Percentiles rank a stretch among this genome's conserved stretches.
These are phyloP conservation scores for Fusarium succisae DNA, from an alignment of 2,329 filamentous ascomycete species.

Conservation along the genomic window DNA sequence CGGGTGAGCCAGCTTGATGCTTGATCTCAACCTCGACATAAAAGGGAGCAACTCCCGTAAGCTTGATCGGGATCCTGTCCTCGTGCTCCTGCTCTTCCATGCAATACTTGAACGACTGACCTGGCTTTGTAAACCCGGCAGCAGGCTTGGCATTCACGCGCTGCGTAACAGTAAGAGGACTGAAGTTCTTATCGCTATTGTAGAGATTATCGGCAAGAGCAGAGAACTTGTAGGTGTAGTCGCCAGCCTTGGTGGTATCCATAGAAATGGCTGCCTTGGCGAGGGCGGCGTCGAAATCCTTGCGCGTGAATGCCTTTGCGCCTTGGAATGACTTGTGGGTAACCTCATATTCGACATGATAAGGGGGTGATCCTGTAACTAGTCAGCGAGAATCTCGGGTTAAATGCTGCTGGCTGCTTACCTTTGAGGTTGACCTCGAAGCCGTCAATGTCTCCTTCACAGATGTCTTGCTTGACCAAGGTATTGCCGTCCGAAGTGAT, in stretches of 20 bases:
- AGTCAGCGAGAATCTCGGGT: constrained; percentile 43
- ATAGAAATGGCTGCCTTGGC: constrained; percentile 81
- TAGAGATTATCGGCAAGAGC: constrained; percentile 89
- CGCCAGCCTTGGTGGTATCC: constrained; percentile 84
- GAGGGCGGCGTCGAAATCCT: constrained; percentile 79
- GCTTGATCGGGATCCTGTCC: constrained; percentile 85
- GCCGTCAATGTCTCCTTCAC: constrained; percentile 92
- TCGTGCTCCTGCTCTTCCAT: constrained; percentile 83
- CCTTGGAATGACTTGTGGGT: constrained; percentile 75
- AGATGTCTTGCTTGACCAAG: constrained; percentile 82
- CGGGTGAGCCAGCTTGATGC: constrained; percentile 81
- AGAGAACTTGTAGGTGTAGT: constrained; percentile 87
- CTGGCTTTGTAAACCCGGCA: constrained; percentile 83
- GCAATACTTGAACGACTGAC: constrained; percentile 96
- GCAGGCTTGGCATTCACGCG: constrained; percentile 84
- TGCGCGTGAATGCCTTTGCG: constrained; percentile 70
- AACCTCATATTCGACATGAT: constrained; percentile 83
- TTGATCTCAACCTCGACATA: constrained; percentile 92
- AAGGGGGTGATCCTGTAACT: constrained; percentile 76
- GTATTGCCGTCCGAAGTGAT: constrained; percentile 61
- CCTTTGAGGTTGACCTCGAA: constrained; percentile 84
- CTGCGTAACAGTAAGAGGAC: constrained; percentile 78
- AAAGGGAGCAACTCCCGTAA: constrained; percentile 88
- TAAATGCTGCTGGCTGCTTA: constrained; percentile 50
- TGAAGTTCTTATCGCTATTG: constrained; percentile 73